Base-by-base conservation (phyloP, 352 stramenopile species). In the Globisporangium solare region DNA sequence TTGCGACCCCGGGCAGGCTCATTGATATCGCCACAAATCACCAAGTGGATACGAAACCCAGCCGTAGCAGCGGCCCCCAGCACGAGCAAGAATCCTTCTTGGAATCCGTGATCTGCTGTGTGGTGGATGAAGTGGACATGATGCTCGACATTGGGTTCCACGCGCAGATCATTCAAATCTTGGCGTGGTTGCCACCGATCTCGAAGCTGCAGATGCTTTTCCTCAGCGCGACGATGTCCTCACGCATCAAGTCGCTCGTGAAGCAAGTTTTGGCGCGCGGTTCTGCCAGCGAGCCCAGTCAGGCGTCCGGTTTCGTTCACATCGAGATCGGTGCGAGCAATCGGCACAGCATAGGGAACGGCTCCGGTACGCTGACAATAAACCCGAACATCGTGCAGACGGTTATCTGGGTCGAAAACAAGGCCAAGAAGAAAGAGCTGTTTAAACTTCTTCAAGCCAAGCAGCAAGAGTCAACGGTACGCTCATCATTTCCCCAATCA, bases 111-210 rank as follows among this genome's bases (percentile, higher is more conserved):
- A 68, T 68, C 12, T 75, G 66, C 15, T 88, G 78, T 48, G 64
- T 90, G 1, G 51, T 92, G 31, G 83, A 92, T 54, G 83, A 92
- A 74, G 76, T 89, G 17, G 83, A 92, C 54, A 68, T 82, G 54
- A 87, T 92, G 75, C 58, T 89, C 42, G 76, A 74, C 46, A 61
- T 74, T 46, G 80, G 76, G 1, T 92, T 90, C 68, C 66, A 56
- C 18, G 51, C 66, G 8, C 66, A 74, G n/a, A 66, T 90, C 18
- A 58, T 58, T 2, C 59, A 83, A 59, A 83, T 92, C 31, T 18
- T 88, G 22, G 57, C 49, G 10, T 55, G 73, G 11, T 40, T 89
- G 37, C 53, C 54, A 32, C 32, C 56, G 11, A 24, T 61, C 18
- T 10, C 54, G 15, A 31, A 53, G 49, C 21, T 76, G 14, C 79